A percentile compares a stretch with the other conserved stretches of the same genome.
Conservation (phyloP, 2,329 filamentous ascomycete species). For the Colletotrichum scovillei region DNA sequence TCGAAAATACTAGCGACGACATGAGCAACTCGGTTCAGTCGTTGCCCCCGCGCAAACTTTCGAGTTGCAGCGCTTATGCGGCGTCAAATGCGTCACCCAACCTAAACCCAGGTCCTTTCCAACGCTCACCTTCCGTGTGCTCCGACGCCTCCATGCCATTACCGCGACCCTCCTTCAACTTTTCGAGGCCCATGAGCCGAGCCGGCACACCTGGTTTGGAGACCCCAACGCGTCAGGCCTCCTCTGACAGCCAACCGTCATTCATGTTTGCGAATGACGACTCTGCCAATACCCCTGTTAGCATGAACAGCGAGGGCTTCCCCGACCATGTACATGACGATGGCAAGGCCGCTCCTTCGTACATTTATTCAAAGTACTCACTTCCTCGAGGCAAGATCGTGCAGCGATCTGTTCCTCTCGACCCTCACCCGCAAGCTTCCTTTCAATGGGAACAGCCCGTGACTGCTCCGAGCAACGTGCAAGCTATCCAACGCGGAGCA, state of each 20-base stretch:
- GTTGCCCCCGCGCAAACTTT: constrained; percentile 80
- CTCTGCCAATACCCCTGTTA: constrained; percentile 75
- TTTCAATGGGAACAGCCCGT: constrained; percentile 73
- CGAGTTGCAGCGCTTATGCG: constrained; percentile 67
- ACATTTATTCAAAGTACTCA: constrained; percentile 87
- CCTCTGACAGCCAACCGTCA: constrained; percentile 75
- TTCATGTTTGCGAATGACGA: constrained; percentile 71
- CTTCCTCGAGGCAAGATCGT: constrained; percentile 85
- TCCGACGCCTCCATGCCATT: constrained; percentile 81
- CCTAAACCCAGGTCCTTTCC: constrained; percentile 62
- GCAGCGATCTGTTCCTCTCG: constrained; percentile 74
- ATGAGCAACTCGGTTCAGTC: constrained; percentile 69
- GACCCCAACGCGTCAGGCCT: constrained; percentile 70
- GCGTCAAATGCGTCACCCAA: constrained; percentile 65
- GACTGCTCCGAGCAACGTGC: constrained; percentile 53
- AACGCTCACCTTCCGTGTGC: constrained; percentile 84
- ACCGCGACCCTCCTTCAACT: constrained; percentile 86
- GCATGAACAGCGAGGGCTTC: constrained; percentile 78
- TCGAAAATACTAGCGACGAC: constrained; percentile 79
- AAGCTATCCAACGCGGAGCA: constrained; percentile 56
- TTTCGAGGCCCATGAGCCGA: constrained; percentile 89
- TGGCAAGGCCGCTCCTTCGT: constrained; percentile 71
- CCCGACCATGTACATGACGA: constrained; percentile 63
- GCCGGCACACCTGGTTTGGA: constrained; percentile 71
- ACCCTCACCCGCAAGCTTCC: constrained; percentile 62